Evolutionary conservation across 352 stramenopile species (phyloP).

Genomic region (Phytophthora nicotianae): DNA sequence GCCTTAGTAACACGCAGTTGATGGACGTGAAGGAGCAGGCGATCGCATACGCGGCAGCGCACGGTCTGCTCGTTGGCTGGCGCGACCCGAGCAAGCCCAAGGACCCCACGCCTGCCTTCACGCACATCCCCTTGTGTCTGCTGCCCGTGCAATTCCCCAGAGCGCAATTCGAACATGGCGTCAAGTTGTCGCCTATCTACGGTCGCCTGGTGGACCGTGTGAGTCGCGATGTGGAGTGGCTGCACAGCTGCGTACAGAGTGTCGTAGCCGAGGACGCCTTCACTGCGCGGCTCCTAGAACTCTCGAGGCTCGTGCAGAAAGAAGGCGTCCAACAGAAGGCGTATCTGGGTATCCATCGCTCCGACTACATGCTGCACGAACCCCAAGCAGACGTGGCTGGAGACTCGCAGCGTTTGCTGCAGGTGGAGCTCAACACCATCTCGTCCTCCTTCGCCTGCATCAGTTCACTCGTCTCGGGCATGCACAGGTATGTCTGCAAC

Average conservation of each 20-base stretch:
- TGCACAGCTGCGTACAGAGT: constrained; percentile 70
- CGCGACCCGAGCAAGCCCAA: constrained; percentile 36
- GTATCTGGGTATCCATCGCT: constrained; percentile 91
- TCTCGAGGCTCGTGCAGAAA: constrained; percentile 73
- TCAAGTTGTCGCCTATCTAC: constrained; percentile 75
- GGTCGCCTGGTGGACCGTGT: constrained; percentile 80
- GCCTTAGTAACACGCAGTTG: constrained; percentile 47
- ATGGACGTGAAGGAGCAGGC: constrained; percentile 69
- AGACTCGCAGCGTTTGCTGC: constrained; percentile 74
- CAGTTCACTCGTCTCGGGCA: constrained; percentile 88
- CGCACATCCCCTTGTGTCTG: constrained; percentile 79
- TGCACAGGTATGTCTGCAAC: constrained; percentile 79
- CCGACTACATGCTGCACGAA: constrained; percentile 96
- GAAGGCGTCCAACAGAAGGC: constrained; percentile 81
- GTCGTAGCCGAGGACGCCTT: constrained; percentile 90
- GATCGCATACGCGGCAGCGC: constrained; percentile 72
- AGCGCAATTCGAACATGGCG: constrained; percentile 66
- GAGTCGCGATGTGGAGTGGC: constrained; percentile 81
- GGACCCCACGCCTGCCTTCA: constrained; percentile 54
- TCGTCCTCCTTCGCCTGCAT: constrained; percentile 97
- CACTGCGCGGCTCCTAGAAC: constrained; percentile 75
- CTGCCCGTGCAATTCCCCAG: constrained; percentile 66
- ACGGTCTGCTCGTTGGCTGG: constrained; percentile 76
- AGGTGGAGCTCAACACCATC: constrained; percentile 99
- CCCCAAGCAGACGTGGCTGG: constrained; percentile 38